A percentile compares a stretch with the other conserved stretches of the same genome.
These are phyloP conservation scores for Euphorbia tirucalli DNA, from an alignment of 345 rosid species.

Conservation along the genomic window DNA sequence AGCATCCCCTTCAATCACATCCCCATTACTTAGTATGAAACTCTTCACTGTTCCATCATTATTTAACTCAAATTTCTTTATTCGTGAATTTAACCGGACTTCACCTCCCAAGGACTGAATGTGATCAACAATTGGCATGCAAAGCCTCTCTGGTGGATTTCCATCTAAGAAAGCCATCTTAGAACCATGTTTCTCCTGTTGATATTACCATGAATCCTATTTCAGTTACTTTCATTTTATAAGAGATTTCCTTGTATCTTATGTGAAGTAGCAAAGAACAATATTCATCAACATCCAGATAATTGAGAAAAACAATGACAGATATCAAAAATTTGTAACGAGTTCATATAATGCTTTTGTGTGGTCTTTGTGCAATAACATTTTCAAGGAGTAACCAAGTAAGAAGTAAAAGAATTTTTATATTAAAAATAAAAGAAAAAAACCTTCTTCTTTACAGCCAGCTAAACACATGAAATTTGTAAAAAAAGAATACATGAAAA, in stretches of 20 bases:
- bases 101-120: conserved; percentile 81
- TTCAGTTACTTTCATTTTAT: conserved; percentile 7
- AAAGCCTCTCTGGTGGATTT: conserved; percentile 93
- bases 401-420: background rate
- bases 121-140: conserved; percentile 79
- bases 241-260: background rate
- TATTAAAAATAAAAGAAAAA: background rate
- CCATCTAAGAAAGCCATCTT: conserved; percentile 99
- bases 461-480: background rate
- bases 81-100: conserved; percentile 68
- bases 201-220: conserved; percentile 15
- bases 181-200: conserved; percentile 95
- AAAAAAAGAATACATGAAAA: background rate
- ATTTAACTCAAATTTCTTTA: conserved; percentile 76
- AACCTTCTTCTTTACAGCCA: background rate
- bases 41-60: conserved; percentile 74
- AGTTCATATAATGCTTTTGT: background rate
- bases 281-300: background rate
- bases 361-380: background rate
- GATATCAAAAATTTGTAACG: background rate
- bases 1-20: conserved; percentile 69
- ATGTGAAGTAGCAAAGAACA: background rate
- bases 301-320: conserved; percentile 4
- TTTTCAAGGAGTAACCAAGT: background rate
- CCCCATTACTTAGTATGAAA: conserved; percentile 64